A percentile compares a stretch with the other conserved stretches of the same genome.
Evolutionary conservation across 176 grass and related monocot species (phyloP).

Genomic region (Thinopyrum elongatum): DNA sequence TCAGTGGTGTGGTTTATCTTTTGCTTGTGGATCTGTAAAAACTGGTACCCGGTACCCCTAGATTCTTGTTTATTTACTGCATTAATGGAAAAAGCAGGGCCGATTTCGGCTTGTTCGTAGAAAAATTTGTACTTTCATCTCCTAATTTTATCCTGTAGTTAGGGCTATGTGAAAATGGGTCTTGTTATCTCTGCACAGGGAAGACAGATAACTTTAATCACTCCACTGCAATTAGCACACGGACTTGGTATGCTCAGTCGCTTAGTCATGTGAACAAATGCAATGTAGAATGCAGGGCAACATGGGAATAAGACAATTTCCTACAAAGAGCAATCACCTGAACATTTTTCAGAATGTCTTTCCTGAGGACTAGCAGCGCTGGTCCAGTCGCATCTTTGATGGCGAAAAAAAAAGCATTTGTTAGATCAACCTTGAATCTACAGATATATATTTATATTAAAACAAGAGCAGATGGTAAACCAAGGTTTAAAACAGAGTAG

Average conservation of each 20-base stretch:
- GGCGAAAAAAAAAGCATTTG: not conserved
- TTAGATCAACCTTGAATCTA: conserved; percentile 22
- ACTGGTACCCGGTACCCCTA: too few relatives aligned
- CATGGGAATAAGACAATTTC: not conserved
- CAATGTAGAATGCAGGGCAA: not conserved
- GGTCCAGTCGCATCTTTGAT: conserved; percentile 78
- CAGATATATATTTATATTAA: not conserved
- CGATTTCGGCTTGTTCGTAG: too few relatives aligned
- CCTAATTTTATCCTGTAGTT: too few relatives aligned
- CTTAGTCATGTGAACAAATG: not conserved
- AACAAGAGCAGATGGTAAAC: not conserved
- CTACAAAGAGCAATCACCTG: conserved; percentile 44
- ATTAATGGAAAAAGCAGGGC: too few relatives aligned
- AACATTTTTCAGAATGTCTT: conserved; percentile 69
- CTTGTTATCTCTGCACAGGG: conserved; percentile 57
- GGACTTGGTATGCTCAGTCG: not conserved
- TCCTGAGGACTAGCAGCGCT: conserved; percentile 65
- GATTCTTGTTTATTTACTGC: too few relatives aligned
- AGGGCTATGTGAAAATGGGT: not conserved
- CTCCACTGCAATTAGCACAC: not conserved
- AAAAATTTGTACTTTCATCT: too few relatives aligned
- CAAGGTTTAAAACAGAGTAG: not conserved
- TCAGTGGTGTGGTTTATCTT: too few relatives aligned
- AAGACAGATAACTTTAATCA: too few relatives aligned
- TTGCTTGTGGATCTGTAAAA: too few relatives aligned